Percentiles rank a stretch among this genome's conserved stretches.
Conservation (phyloP, 495 filamentous ascomycete species). For the Trichoderma asperelloides region DNA sequence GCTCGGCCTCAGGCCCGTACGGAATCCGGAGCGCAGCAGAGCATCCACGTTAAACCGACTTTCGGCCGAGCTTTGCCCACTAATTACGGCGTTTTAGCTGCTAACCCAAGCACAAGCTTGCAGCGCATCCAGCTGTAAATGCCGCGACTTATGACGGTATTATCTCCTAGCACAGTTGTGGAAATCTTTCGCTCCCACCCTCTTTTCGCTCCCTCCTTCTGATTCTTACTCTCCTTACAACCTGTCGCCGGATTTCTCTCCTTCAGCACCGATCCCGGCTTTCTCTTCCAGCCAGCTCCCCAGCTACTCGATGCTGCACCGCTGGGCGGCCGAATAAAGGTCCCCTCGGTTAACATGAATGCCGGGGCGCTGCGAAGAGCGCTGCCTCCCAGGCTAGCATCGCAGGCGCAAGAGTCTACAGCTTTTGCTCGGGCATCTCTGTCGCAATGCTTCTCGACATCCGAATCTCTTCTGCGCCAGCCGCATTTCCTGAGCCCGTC, state of each 20-base stretch:
- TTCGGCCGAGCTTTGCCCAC: conserved; percentile 4
- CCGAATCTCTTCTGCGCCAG: neutral
- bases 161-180: neutral
- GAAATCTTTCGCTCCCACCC: neutral
- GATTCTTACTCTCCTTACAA: neutral
- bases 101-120: neutral
- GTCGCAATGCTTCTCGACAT: neutral
- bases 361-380: conserved; percentile 8
- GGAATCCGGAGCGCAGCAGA: neutral
- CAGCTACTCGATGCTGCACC: neutral
- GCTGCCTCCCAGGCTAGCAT: conserved; percentile 2
- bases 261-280: neutral
- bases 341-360: conserved; percentile 7
- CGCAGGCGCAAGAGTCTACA: neutral
- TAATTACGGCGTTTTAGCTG: neutral
- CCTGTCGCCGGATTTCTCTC: neutral
- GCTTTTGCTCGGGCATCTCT: neutral
- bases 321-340: neutral
- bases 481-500: neutral
- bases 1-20: neutral
- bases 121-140: conserved; percentile 7
- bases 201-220: neutral
- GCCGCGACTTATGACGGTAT: conserved; percentile 8
- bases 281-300: neutral
- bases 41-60: neutral